phyloP scores from a whole-genome alignment of 371 early-diverging fungal species.

The Nematocida sp. region DNA sequence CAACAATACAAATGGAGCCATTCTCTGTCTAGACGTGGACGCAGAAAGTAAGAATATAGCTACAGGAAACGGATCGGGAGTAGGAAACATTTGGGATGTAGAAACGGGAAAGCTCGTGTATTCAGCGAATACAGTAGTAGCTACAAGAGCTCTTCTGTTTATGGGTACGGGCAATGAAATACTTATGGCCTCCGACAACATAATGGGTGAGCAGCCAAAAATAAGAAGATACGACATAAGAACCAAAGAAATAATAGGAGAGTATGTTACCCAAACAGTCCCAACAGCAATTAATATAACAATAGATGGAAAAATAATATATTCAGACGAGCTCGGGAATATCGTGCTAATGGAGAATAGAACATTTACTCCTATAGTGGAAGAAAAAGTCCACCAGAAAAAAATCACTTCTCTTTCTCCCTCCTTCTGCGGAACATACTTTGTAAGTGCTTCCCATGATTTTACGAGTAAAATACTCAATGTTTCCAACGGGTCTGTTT shows the following conservation, averaged over 20 bases:
- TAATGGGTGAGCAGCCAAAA: slow-evolving; percentile 81
- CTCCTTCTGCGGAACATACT: slow-evolving; percentile 80
- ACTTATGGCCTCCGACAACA: slow-evolving; percentile 78
- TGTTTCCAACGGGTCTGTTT: slow-evolving; percentile 70
- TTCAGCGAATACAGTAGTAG: slow-evolving; percentile 78
- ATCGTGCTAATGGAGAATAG: slow-evolving; percentile 57
- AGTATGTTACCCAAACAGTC: slow-evolving; percentile 77
- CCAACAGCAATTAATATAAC: slow-evolving; percentile 85
- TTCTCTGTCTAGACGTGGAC: slow-evolving; percentile 75
- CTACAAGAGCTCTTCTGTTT: slow-evolving; percentile 83
- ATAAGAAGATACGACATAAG: slow-evolving; percentile 75
- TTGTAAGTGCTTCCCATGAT: slow-evolving; percentile 92
- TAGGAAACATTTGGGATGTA: slow-evolving; percentile 85
- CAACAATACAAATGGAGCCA: slow-evolving; percentile 83
- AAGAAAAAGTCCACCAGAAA: slow-evolving; percentile 69
- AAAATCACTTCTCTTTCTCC: slow-evolving; percentile 85
- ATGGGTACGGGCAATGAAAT: slow-evolving; percentile 77
- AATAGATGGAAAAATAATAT: slow-evolving; percentile 69
- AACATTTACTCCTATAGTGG: slow-evolving; percentile 68
- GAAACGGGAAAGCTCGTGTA: slow-evolving; percentile 79
- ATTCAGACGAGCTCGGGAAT: slow-evolving; percentile 72
- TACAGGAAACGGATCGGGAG: slow-evolving; percentile 88
- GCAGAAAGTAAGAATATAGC: slow-evolving; percentile 72
- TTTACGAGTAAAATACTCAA: slow-evolving; percentile 82
- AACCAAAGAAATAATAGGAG: slow-evolving; percentile 45